These are phyloP conservation scores for Exophiala viscosa DNA, from an alignment of 2,329 filamentous ascomycete genomes.

Conservation along the genomic window DNA sequence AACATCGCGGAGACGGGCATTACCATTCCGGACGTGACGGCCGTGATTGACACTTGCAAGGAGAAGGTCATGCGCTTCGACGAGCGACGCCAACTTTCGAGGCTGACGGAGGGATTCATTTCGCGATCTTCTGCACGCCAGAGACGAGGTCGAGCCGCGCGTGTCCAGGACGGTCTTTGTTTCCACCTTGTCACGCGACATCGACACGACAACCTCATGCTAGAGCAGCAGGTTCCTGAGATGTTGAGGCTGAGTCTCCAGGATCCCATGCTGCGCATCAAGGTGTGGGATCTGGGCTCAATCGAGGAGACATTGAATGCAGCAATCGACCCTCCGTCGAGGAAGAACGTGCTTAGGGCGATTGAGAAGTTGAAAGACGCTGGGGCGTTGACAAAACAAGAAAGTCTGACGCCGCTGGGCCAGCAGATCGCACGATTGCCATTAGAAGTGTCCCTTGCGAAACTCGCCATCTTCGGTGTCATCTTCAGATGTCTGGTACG, in stretches of 20 bases:
- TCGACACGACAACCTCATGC: conserved; percentile 68
- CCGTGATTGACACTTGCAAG: conserved; percentile 93
- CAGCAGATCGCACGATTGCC: conserved; percentile 82
- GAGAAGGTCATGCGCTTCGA: conserved; percentile 77
- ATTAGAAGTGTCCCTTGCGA: conserved; percentile 90
- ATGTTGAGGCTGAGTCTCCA: conserved; percentile 92
- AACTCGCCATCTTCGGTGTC: conserved; percentile 80
- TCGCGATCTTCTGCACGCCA: conserved; percentile 95
- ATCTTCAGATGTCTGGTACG: conserved; percentile 73
- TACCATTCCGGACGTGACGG: conserved; percentile 96
- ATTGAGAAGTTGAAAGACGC: conserved; percentile 93
- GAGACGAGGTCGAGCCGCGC: conserved; percentile 84
- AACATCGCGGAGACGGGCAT: conserved; percentile 99
- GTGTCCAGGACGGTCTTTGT: conserved; percentile 91
- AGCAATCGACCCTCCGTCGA: conserved; percentile 83
- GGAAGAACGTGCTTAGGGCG: conserved; percentile 88
- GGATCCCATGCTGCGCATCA: conserved; percentile 90
- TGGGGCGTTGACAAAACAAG: conserved; percentile 72
- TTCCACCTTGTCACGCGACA: conserved; percentile 94
- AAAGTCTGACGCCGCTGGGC: conserved; percentile 84
- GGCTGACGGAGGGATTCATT: conserved; percentile 90
- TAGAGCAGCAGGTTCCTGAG: conserved; percentile 91
- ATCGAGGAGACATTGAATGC: conserved; percentile 86
- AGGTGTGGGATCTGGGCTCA: conserved; percentile 92
- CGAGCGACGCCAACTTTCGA: conserved; percentile 83